Evolutionary conservation across 2,329 filamentous ascomycete species (phyloP).

Genomic region (Amauroascus niger): DNA sequence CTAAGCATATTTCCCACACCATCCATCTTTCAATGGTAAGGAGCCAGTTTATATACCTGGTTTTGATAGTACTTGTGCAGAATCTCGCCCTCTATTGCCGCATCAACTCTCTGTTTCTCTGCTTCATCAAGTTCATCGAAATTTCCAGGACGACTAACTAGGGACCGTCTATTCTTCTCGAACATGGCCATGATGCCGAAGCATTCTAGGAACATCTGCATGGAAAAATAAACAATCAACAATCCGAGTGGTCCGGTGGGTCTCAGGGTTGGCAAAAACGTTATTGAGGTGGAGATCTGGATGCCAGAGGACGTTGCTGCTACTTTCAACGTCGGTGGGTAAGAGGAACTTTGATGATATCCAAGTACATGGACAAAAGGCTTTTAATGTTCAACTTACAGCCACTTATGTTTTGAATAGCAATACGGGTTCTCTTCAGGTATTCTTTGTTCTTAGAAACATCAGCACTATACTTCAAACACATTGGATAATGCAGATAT

Average conservation of each 20-base stretch:
- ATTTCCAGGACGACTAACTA: constrained; percentile 21
- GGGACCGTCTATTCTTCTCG: constrained; percentile 25
- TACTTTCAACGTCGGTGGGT: not conserved
- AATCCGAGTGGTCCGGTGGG: constrained; percentile 5
- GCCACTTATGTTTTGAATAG: not conserved
- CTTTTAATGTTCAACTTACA: not conserved
- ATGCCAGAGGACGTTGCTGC: constrained; percentile 7
- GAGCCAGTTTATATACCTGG: constrained; percentile 19
- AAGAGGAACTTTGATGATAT: not conserved
- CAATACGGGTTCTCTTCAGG: not conserved
- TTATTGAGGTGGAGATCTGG: constrained; percentile 13
- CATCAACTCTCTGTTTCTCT: constrained; percentile 12
- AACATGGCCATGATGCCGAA: constrained; percentile 23
- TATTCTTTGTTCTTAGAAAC: not conserved
- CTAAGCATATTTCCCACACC: constrained; percentile 25
- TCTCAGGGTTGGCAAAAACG: constrained; percentile 6
- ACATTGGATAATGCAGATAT: not conserved
- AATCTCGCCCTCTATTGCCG: constrained; percentile 25
- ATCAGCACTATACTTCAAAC: not conserved
- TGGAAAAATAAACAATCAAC: constrained; percentile 24
- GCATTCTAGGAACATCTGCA: constrained; percentile 24
- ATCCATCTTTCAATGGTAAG: constrained; percentile 26
- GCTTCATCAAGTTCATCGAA: constrained; percentile 16
- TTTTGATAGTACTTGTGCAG: constrained; percentile 30
- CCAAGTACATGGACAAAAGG: not conserved